A percentile compares a stretch with the other conserved stretches of the same genome.
Evolutionary conservation across 768 basidiomycete genomes (phyloP).

Genomic region (Amanita rimosa): DNA sequence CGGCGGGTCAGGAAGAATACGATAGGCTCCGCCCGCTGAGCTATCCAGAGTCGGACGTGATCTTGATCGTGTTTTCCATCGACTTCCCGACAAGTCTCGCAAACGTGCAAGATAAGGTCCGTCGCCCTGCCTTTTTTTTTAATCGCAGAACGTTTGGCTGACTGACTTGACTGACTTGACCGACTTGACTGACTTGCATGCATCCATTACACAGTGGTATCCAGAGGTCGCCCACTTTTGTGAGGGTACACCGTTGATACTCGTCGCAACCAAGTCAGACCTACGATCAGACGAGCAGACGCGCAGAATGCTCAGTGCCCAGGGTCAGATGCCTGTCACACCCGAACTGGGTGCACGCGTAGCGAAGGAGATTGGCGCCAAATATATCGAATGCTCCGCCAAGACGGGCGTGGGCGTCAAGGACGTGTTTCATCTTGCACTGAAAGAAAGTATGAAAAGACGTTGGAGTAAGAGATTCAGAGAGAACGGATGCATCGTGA

Average conservation of each 20-base stretch:
- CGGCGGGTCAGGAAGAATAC: conserved; percentile 95
- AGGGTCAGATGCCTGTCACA: conserved; percentile 75
- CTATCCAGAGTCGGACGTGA: conserved; percentile 84
- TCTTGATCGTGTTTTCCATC: conserved; percentile 89
- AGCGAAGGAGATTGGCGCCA: conserved; percentile 87
- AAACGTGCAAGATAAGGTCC: conserved; percentile 84
- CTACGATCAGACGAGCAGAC: conserved; percentile 79
- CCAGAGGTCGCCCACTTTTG: conserved; percentile 91
- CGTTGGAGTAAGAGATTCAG: conserved; percentile 65
- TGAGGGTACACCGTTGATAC: conserved; percentile 77
- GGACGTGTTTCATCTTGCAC: conserved; percentile 83
- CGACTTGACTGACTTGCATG: conserved; percentile 6
- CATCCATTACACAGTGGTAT: conserved; percentile 86
- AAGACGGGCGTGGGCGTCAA: conserved; percentile 87
- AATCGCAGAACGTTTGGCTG: not conserved
- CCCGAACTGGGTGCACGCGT: conserved; percentile 75
- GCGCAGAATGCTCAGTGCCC: conserved; percentile 80
- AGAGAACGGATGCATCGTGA: conserved; percentile 62
- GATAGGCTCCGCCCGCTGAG: conserved; percentile 78
- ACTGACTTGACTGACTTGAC: too few relatives aligned
- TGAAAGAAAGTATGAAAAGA: conserved; percentile 81
- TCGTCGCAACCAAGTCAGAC: conserved; percentile 93
- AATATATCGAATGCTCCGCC: conserved; percentile 90
- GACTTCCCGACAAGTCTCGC: conserved; percentile 87
- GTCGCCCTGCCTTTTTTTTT: conserved; percentile 13